Evolutionary conservation across 2,329 filamentous ascomycete species (phyloP), one percentile per base, ranked within the genome.

Genomic region (Aureobasidium sp.): DNA sequence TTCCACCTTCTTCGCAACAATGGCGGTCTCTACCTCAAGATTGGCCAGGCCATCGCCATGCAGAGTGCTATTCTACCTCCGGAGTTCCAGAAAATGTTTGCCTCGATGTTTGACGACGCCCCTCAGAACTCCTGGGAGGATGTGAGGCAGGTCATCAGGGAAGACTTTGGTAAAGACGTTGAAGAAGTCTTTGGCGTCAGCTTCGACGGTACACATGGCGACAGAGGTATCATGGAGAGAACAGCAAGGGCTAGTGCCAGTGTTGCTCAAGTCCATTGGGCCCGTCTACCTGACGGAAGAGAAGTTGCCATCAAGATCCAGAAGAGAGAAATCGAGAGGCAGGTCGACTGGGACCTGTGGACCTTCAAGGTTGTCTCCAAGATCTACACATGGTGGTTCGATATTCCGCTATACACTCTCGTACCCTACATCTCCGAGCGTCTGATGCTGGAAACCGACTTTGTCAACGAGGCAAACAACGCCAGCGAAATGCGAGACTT

Each of bases 21-120:
- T 85, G 95, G 96, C 67, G 96, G 96, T 0, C 81, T 99, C 23
- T 99, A 98, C 76, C 85, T 98, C 75, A 99, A 99, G 85, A 98
- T 99, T 66, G 96, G 96, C 0, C 96, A 99, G 84, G 96, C 96
- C 6, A 95, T 99, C 71, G 96, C 95, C 18, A 98, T 98, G 96
- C 96, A 99, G 84, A 95, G 93, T 71, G 95, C 95, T 0, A 90
- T 98, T 31, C 82, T 99, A 68, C 96, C 96, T 31, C 93, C 95
- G 0, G 94, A 97, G 79, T 98, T 98, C 73, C 94, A 97, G 82
- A 90, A 91, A 74, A 98, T 98, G 94, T 99, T 99, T 76, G 86
- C 91, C 27, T 88, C 92, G 74, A 98, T 99, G 94, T 99, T 98
- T 77, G 96, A 98, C 76, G 95, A 98, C 82, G 96, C 96, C 69